Base-by-base conservation (phyloP, 495 filamentous ascomycete genomes). In the Amniculicola lignicola region DNA sequence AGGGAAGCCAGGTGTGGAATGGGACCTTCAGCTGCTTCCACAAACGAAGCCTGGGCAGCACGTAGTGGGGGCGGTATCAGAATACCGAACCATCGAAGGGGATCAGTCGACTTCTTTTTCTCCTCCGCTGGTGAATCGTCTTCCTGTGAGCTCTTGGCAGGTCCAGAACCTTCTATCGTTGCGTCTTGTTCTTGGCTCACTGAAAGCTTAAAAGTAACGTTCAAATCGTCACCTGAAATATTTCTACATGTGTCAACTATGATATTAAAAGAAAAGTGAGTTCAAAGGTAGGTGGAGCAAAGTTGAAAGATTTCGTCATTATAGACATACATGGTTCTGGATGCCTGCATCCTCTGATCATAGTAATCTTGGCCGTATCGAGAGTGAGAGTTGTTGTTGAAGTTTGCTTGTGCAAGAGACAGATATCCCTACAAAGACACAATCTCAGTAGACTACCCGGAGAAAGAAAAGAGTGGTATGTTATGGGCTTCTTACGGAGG, bases 401-500 rank as follows among this genome's bases (percentile, higher is more conserved):
- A 77, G 45, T 75, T 75, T 28, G 75, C 75, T 38, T 72, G 65
- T 1, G 75, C 72, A n/a, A 77, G 68, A 16, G 70, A 67, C 2
- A 77, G 28, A 53, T 64, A 74, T 21, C 69, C 72, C 63, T 66
- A 29, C 16, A 23, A 16, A 24, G 55, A 18, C 49, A 31, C 41
- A 4, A 41, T n/a, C n/a, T 53, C 27, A 53, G 37, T 19, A 49
- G 15, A 21, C 9, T 40, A 39, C 28, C 29, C 3, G 28, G 15
- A 16, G 25, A 11, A 3, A 52, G 9, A 0, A 58, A 11, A 18
- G 16, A 40, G 14, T 27, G 21, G 16, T 19, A 9, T 24, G 18
- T 33, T n/a, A n/a, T n/a, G n/a, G 46, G 24, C 36, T 11, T 25
- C 67, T 24, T 67, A 84, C 82, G 54, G 75, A 77, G 16, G 82